A percentile compares a stretch with the other conserved stretches of the same genome.
phyloP scores from a whole-genome alignment of 2,329 filamentous ascomycete species.

The Tolypocladium amazonense region DNA sequence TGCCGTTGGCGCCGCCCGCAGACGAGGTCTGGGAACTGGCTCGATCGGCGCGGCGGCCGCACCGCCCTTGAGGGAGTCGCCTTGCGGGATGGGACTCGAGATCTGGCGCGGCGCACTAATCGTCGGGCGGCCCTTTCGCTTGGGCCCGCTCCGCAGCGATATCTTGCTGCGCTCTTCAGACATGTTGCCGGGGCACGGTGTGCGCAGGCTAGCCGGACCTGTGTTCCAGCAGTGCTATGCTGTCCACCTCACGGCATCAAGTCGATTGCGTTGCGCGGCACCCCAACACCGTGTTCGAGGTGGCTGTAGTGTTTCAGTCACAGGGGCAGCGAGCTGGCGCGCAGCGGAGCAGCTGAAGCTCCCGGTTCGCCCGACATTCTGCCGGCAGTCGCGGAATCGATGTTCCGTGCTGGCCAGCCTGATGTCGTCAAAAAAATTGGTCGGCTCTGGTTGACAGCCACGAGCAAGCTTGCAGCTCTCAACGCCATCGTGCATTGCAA shows the following conservation, averaged over 20 bases:
- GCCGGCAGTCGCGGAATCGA: constrained; percentile 9
- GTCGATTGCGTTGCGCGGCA: background rate
- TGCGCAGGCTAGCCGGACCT: background rate
- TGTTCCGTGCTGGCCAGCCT: constrained; percentile 3
- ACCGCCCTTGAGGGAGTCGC: constrained; percentile 25
- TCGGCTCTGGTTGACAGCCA: constrained; percentile 2
- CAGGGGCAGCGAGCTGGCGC: background rate
- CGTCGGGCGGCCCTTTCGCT: constrained; percentile 48
- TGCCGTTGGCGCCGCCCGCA: constrained; percentile 36
- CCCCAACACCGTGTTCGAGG: background rate
- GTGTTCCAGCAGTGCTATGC: background rate
- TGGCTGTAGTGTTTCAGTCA: background rate
- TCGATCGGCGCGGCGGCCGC: constrained; percentile 10
- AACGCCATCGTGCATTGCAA: background rate
- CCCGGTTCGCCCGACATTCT: constrained; percentile 10
- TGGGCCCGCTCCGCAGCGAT: constrained; percentile 50
- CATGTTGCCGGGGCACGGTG: constrained; percentile 28
- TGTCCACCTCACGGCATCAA: background rate
- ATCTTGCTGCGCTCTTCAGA: constrained; percentile 52
- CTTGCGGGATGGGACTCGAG: constrained; percentile 46
- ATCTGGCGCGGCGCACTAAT: constrained; percentile 56
- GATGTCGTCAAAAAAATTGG: constrained; percentile 7
- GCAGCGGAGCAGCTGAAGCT: background rate
- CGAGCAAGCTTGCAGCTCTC: background rate
- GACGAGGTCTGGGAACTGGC: constrained; percentile 25